Percentiles rank a stretch among this genome's conserved stretches.
Conservation (phyloP, 2,329 filamentous ascomycete species). For the Paecilomyces formosus region DNA sequence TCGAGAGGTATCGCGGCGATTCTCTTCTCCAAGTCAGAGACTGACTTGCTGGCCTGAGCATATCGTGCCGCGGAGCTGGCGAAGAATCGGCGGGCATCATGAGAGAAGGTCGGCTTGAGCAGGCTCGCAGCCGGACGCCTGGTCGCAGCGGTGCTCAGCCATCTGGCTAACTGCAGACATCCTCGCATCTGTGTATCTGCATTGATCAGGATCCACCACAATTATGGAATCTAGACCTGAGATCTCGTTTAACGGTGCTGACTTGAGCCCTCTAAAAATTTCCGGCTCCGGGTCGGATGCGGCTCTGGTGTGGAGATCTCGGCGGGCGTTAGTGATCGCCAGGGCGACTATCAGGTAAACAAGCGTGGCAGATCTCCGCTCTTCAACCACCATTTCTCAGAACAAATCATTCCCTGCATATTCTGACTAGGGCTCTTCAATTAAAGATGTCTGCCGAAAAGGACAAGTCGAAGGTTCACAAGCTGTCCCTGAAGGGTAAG, state of each 20-base stretch:
- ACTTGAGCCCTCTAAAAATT: slow-evolving; percentile 3
- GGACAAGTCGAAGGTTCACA: slow-evolving; percentile 84
- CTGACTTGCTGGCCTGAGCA: slow-evolving; percentile 16
- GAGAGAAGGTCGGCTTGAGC: slow-evolving; percentile 19
- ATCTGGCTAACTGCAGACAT: slow-evolving; percentile 41
- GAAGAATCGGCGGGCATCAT: slow-evolving; percentile 22
- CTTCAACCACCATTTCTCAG: neutral
- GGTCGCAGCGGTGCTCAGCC: slow-evolving; percentile 33
- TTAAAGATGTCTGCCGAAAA: slow-evolving; percentile 40
- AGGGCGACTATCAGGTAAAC: slow-evolving; percentile 32
- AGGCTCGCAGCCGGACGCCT: slow-evolving; percentile 22
- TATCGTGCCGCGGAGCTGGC: slow-evolving; percentile 18
- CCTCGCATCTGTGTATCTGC: slow-evolving; percentile 36
- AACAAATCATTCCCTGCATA: neutral
- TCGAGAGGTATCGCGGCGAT: slow-evolving; percentile 46
- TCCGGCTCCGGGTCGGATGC: neutral
- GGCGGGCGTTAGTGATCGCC: slow-evolving; percentile 19
- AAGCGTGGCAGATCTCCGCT: slow-evolving; percentile 12
- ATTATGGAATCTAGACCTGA: neutral
- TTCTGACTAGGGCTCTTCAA: neutral
- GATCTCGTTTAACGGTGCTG: neutral
- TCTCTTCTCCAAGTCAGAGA: slow-evolving; percentile 51
- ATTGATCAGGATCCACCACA: slow-evolving; percentile 9
- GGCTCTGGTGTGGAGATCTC: slow-evolving; percentile 24
- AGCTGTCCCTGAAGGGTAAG: slow-evolving; percentile 59